phyloP scores from a whole-genome alignment of 768 basidiomycete species.

The Chalciporus pseudorubinellus region DNA sequence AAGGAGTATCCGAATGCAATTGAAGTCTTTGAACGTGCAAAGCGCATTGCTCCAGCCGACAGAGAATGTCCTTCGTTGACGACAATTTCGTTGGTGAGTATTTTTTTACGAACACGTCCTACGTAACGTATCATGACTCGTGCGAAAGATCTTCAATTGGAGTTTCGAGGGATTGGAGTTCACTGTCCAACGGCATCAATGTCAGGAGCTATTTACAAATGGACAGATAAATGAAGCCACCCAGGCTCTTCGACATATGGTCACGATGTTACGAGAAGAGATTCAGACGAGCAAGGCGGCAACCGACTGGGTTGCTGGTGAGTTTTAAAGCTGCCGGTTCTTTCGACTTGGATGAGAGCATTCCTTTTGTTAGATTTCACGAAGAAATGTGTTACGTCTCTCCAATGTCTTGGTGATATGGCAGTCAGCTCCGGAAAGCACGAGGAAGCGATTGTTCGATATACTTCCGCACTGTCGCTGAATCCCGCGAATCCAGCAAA shows the following conservation, averaged over 20 bases:
- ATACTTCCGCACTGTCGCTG: neutral
- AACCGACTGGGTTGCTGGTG: constrained; percentile 6
- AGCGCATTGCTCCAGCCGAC: neutral
- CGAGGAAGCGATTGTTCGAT: neutral
- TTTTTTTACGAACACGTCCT: neutral
- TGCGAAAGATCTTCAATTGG: constrained; percentile 16
- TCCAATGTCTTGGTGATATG: neutral
- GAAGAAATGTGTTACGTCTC: neutral
- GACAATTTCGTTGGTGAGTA: constrained; percentile 3
- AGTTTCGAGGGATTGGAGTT: constrained; percentile 8
- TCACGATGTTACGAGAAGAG: constrained; percentile 2
- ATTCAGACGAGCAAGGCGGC: neutral
- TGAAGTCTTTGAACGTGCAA: neutral
- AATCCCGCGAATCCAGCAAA: neutral
- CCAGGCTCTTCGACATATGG: constrained; percentile 7
- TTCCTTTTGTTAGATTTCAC: neutral
- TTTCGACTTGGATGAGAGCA: no score
- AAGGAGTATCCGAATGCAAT: constrained; percentile 3
- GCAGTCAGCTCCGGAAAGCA: neutral
- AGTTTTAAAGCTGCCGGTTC: no score
- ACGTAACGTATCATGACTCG: neutral
- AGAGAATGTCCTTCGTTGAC: no score
- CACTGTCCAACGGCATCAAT: constrained; percentile 1
- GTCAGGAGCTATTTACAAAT: no score
- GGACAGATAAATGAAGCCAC: constrained; percentile 12